Evolutionary conservation across 2,329 filamentous ascomycete genomes (phyloP), one percentile per base, ranked within the genome.

Genomic region (Plectosphaerella cucumerina): DNA sequence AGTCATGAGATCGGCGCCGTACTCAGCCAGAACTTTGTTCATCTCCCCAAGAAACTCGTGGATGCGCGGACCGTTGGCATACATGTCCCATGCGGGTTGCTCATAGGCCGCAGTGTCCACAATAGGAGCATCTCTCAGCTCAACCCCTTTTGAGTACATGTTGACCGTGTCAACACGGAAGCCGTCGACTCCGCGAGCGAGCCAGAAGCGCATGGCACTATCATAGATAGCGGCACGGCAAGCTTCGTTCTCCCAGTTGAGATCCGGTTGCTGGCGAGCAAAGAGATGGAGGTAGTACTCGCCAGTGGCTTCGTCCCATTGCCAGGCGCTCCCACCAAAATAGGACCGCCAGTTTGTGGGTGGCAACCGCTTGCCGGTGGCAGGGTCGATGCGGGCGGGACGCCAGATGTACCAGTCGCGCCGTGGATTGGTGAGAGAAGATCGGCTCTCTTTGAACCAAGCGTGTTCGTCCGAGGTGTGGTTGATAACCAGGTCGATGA

Each of bases 261-360:
- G 75, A 59, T 94, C 90, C 0, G 90, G 89, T 64, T 93, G 89
- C 56, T 89, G 82, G 5, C 78, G 79, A 6, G 85, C 83, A 65
- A 90, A 95, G 11, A 94, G 75, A 54, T 87, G 84, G 0, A 92
- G 79, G 60, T 90, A 92, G 65, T 90, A 92, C 66, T 92, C 86
- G 45, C 77, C 74, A 0, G 87, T 89, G n/a, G 68, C 63, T 57
- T 88, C 82, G 59, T 91, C 87, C 72, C 82, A 92, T 53, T 84
- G 73, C 87, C 86, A 90, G 0, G 78, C 81, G 49, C 78, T 79
- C 15, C 77, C 78, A 31, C 76, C 77, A 56, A 83, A 87, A 69
- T 75, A 82, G 71, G 67, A 79, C 57, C 69, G 77, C 85, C 87
- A 92, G 67, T 92, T 92, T 58, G 89, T 92, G 0, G 89, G 88